Evolutionary conservation across 2,329 filamentous ascomycete species (phyloP).

Genomic region (Akanthomyces lecanii): DNA sequence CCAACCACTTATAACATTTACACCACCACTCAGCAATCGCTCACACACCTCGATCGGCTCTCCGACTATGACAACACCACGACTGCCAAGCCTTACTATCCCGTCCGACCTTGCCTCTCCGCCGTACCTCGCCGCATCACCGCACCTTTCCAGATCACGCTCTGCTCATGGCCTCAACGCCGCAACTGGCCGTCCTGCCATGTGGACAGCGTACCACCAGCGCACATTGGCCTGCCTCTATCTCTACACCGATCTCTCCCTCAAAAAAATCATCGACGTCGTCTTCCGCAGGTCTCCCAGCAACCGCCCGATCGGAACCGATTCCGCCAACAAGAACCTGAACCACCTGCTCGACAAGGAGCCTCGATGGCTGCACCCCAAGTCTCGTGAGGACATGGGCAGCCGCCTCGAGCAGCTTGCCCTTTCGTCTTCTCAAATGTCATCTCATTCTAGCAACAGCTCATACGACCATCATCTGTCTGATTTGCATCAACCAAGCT

Average conservation of each 20-base stretch:
- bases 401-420: constrained; percentile 44
- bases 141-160: constrained; percentile 21
- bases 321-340: constrained; percentile 57
- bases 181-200: constrained; percentile 47
- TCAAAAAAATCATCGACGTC: constrained; percentile 46
- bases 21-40: not conserved
- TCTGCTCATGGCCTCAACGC: constrained; percentile 27
- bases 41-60: not conserved
- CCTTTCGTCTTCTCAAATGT: constrained; percentile 26
- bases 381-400: constrained; percentile 47
- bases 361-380: constrained; percentile 53
- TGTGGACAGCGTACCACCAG: constrained; percentile 51
- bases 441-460: not conserved
- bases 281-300: constrained; percentile 39
- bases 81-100: not conserved
- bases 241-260: constrained; percentile 50
- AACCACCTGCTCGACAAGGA: constrained; percentile 55
- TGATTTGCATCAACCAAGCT: not conserved
- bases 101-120: not conserved
- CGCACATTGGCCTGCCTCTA: constrained; percentile 54
- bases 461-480: not conserved
- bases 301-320: constrained; percentile 39
- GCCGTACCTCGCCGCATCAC: not conserved
- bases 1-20: not conserved
- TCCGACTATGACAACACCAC: not conserved